Percentiles rank a stretch among this genome's conserved stretches.
Conservation (phyloP, 441 rosid species). For the Cnidoscolus chayamansa region DNA sequence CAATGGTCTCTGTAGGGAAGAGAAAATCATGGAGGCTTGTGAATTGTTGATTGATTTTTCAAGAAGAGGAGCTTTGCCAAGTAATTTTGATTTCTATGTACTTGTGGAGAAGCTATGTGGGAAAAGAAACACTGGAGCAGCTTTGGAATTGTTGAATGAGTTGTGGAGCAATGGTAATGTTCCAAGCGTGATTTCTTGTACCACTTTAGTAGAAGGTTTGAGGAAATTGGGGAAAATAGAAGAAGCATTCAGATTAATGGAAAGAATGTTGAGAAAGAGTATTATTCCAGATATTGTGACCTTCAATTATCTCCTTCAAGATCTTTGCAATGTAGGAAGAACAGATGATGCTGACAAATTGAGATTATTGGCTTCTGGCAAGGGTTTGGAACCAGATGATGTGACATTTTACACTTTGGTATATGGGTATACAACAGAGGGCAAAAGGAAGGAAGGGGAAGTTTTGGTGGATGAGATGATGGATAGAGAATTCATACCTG, state of each 20-base stretch:
- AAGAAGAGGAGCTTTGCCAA: conserved; percentile 51
- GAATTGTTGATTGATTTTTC: conserved; percentile 60
- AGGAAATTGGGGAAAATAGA: conserved; percentile 46
- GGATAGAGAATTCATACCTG: conserved; percentile 69
- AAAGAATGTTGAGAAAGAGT: conserved; percentile 55
- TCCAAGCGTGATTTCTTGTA: conserved; percentile 66
- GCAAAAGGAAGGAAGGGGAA: conserved; percentile 57
- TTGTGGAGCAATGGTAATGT: conserved; percentile 57
- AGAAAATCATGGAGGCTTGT: conserved; percentile 43
- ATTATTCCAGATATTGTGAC: conserved; percentile 68
- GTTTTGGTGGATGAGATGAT: conserved; percentile 74
- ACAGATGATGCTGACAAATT: conserved; percentile 53
- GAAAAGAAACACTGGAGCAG: conserved; percentile 41
- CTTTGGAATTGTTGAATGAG: conserved; percentile 51
- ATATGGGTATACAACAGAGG: conserved; percentile 53
- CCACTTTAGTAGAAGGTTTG: conserved; percentile 75
- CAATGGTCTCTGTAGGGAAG: conserved; percentile 63
- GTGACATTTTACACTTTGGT: conserved; percentile 53
- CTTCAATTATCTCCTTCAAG: conserved; percentile 67
- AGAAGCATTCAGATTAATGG: conserved; percentile 51
- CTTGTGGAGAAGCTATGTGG: conserved; percentile 59
- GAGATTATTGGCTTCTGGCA: conserved; percentile 58
- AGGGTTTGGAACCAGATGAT: conserved; percentile 59
- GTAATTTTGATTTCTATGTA: conserved; percentile 47
- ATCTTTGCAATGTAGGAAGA: conserved; percentile 59